Evolutionary conservation across 164 flowering plant species (phyloP).

Genomic region (Kingdonia uniflora): DNA sequence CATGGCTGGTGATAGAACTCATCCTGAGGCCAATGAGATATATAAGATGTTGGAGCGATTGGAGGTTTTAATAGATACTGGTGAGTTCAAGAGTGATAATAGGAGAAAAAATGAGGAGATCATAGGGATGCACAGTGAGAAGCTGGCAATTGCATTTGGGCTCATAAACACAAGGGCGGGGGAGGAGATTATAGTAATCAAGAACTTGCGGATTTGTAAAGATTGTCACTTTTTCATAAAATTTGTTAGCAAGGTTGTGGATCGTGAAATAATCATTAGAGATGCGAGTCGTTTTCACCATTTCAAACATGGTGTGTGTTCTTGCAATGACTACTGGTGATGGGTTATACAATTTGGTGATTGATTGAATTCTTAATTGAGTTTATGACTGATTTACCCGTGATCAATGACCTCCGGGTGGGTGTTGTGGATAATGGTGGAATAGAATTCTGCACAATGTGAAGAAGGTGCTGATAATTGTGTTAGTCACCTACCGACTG

Average conservation of each 20-base stretch:
- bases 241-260: constrained; percentile 51
- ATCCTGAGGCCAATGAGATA: constrained; percentile 53
- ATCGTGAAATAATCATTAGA: constrained; percentile 55
- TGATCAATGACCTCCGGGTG: no score
- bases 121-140: constrained; percentile 67
- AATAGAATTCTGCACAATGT: no score
- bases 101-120: constrained; percentile 17
- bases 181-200: constrained; percentile 66
- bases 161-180: constrained; percentile 43
- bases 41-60: constrained; percentile 45
- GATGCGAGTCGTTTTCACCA: constrained; percentile 91
- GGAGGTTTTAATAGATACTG: constrained; percentile 30
- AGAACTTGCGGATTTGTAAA: constrained; percentile 68
- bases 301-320: constrained; percentile 63
- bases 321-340: constrained; percentile 89
- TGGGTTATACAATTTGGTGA: no score
- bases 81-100: constrained; percentile 6
- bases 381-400: no score
- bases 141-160: constrained; percentile 69
- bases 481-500: no score
- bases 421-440: no score
- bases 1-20: constrained; percentile 55
- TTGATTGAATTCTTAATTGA: no score
- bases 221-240: constrained; percentile 75
- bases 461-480: no score